These are phyloP conservation scores for Fusarium sp. DNA, from an alignment of 2,329 filamentous ascomycete species.

Conservation along the genomic window DNA sequence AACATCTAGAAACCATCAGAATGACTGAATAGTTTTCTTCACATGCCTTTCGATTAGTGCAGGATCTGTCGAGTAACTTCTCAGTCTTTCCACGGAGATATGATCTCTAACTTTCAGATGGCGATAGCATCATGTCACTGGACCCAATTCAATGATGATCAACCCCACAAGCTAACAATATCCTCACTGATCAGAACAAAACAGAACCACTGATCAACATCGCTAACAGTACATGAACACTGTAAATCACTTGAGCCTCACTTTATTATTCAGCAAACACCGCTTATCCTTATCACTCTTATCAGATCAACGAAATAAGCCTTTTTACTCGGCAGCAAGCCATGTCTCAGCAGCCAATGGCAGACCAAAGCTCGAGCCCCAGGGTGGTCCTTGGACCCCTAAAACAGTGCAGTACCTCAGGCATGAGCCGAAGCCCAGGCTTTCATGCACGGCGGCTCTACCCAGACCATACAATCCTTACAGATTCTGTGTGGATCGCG, in stretches of 20 bases:
- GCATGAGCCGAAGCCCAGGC: constrained; percentile 16
- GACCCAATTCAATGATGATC: neutral
- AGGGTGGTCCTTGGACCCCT: constrained; percentile 39
- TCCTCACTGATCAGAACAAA: constrained; percentile 8
- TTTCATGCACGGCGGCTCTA: constrained; percentile 42
- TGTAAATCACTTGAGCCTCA: constrained; percentile 14
- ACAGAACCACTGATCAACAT: constrained; percentile 14
- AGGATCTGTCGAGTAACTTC: neutral
- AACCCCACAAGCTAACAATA: neutral
- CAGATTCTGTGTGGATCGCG: constrained; percentile 36
- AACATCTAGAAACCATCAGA: neutral
- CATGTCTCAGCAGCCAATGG: constrained; percentile 34
- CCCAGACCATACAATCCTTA: constrained; percentile 19
- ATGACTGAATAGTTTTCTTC: neutral
- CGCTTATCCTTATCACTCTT: constrained; percentile 19
- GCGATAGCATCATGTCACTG: constrained; percentile 13
- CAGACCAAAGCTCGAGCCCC: constrained; percentile 4
- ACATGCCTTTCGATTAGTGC: neutral
- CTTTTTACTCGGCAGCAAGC: constrained; percentile 22
- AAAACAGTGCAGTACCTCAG: constrained; percentile 33
- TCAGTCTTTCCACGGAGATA: neutral
- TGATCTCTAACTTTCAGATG: neutral
- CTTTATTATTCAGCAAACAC: constrained; percentile 28
- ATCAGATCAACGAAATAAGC: constrained; percentile 36
- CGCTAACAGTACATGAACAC: neutral